A percentile compares a stretch with the other conserved stretches of the same genome.
Conservation (phyloP, 1,284 basidiomycete species). For the Sporisorium reilianum region DNA sequence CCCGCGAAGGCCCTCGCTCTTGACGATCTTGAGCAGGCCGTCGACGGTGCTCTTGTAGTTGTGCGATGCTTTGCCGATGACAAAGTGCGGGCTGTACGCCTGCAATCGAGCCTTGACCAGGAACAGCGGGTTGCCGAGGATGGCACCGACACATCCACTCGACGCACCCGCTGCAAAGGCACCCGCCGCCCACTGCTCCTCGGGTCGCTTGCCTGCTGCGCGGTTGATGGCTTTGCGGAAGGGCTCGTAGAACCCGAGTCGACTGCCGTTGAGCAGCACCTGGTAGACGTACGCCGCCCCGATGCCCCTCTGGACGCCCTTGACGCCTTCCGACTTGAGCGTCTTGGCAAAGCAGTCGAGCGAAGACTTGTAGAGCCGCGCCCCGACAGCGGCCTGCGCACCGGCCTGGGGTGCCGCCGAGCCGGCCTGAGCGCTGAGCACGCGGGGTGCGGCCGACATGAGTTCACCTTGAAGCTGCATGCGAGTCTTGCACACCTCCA, state of each 20-base stretch:
- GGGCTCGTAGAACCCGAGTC: slow-evolving; percentile 96
- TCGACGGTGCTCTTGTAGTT: slow-evolving; percentile 86
- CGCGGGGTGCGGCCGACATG: slow-evolving; percentile 43
- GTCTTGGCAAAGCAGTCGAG: slow-evolving; percentile 90
- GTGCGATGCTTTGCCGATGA: slow-evolving; percentile 95
- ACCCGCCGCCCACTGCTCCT: slow-evolving; percentile 74
- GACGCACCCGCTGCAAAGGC: slow-evolving; percentile 82
- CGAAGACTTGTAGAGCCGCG: slow-evolving; percentile 82
- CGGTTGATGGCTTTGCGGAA: slow-evolving; percentile 81
- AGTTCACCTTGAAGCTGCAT: slow-evolving; percentile 67
- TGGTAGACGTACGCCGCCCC: slow-evolving; percentile 77
- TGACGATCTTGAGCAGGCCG: slow-evolving; percentile 83
- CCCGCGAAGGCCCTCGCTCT: slow-evolving; percentile 81
- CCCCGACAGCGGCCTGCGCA: slow-evolving; percentile 30
- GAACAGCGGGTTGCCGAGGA: slow-evolving; percentile 92
- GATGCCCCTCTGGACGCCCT: slow-evolving; percentile 90
- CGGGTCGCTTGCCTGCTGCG: slow-evolving; percentile 76
- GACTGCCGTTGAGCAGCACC: slow-evolving; percentile 92
- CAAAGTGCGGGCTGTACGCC: slow-evolving; percentile 77
- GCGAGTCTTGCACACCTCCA: slow-evolving; percentile 65
- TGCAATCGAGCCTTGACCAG: slow-evolving; percentile 98
- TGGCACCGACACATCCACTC: slow-evolving; percentile 89
- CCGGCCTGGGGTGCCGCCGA: slow-evolving; percentile 43
- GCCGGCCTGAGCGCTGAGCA: slow-evolving; percentile 39
- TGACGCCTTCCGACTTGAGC: slow-evolving; percentile 88